Conservation (phyloP, 2,329 filamentous ascomycete genomes). For the Fusarium newnesense region DNA sequence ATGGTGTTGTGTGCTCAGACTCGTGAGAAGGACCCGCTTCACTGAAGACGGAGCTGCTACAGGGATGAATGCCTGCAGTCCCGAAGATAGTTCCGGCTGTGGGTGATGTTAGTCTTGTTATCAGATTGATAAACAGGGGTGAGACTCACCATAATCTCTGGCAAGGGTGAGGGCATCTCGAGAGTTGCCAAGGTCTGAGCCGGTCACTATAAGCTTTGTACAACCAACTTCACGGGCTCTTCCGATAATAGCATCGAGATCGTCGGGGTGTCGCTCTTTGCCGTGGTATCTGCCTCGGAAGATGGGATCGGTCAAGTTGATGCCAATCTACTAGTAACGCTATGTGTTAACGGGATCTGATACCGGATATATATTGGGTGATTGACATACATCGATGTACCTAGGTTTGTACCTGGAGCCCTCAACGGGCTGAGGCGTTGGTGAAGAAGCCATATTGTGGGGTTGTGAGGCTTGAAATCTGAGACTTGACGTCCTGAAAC, state of each 20-base stretch:
- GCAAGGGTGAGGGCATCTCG: constrained; percentile 79
- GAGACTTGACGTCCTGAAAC: constrained; percentile 7
- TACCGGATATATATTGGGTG: not conserved
- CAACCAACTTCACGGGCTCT: constrained; percentile 83
- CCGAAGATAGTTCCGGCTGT: constrained; percentile 84
- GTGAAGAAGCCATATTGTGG: constrained; percentile 44
- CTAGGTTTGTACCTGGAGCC: constrained; percentile 54
- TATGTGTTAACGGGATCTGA: constrained; percentile 32
- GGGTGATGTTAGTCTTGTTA: constrained; percentile 9
- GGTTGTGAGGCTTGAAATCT: constrained; percentile 14
- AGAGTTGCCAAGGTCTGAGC: constrained; percentile 85
- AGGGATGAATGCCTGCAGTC: constrained; percentile 95
- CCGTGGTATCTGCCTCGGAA: constrained; percentile 88
- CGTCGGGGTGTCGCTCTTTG: constrained; percentile 77
- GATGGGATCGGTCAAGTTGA: constrained; percentile 94
- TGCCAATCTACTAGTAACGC: constrained; percentile 73
- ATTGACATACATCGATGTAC: constrained; percentile 68
- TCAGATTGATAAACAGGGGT: constrained; percentile 8
- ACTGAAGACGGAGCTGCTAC: constrained; percentile 83
- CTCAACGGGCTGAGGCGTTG: constrained; percentile 28
- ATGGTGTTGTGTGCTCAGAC: constrained; percentile 61
- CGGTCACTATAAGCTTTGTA: constrained; percentile 90
- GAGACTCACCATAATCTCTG: constrained; percentile 73
- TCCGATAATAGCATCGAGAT: constrained; percentile 80
- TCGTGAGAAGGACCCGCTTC: constrained; percentile 57